These are phyloP conservation scores for Tricladium varicosporioides DNA, from an alignment of 2,329 filamentous ascomycete genomes.

Conservation along the genomic window DNA sequence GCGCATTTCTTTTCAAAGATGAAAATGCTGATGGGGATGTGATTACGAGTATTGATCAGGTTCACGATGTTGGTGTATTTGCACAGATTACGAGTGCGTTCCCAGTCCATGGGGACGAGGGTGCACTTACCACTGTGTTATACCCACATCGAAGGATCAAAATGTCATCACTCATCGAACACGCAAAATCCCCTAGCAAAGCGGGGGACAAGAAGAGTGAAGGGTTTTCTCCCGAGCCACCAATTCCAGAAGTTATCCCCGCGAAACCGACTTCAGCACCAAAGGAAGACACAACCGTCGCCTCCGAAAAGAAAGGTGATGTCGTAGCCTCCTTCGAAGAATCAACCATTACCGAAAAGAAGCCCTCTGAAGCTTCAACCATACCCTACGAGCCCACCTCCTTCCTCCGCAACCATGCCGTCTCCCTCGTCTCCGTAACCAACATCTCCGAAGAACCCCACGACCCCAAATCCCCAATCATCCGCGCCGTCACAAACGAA, in stretches of 20 bases:
- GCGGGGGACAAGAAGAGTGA: constrained; percentile 50
- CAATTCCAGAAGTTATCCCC: constrained; percentile 59
- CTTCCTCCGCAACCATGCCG: constrained; percentile 86
- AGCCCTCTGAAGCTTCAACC: constrained; percentile 24
- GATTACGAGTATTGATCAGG: constrained; percentile 85
- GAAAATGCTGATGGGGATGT: constrained; percentile 91
- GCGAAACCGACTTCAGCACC: constrained; percentile 40
- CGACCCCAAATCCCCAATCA: constrained; percentile 84
- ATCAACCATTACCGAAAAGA: constrained; percentile 50
- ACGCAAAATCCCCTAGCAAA: constrained; percentile 35
- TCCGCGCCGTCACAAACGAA: constrained; percentile 91
- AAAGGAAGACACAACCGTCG: constrained; percentile 46
- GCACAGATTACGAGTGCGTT: constrained; percentile 97
- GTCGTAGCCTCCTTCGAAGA: constrained; percentile 98
- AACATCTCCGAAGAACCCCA: constrained; percentile 87
- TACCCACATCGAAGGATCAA: constrained; percentile 95
- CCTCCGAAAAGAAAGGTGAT: constrained; percentile 77
- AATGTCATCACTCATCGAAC: constrained; percentile 78
- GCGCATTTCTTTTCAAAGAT: constrained; percentile 95
- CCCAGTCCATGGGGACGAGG: constrained; percentile 81
- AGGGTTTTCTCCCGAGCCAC: constrained; percentile 39
- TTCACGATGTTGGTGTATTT: constrained; percentile 95
- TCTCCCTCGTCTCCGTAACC: constrained; percentile 93
- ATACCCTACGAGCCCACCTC: constrained; percentile 80
- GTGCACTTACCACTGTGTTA: constrained; percentile 84